Percentiles rank a stretch among this genome's conserved stretches.
Conservation (phyloP, 169 alveolate genomes). For the Fabrea salina region DNA sequence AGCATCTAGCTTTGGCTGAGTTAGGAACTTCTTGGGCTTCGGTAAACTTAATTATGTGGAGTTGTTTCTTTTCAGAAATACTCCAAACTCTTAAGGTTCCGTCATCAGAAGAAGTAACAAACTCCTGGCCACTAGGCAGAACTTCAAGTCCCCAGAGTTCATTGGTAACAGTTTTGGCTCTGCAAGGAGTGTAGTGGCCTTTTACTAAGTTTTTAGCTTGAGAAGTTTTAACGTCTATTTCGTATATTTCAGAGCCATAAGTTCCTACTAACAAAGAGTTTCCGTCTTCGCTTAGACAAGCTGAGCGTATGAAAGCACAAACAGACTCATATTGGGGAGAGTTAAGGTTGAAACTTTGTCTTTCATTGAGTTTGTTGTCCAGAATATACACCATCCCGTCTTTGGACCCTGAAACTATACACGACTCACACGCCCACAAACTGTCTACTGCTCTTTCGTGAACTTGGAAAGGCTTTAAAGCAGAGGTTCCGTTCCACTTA, state of each 20-base stretch:
- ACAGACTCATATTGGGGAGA: slow-evolving; percentile 33
- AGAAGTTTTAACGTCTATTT: slow-evolving; percentile 37
- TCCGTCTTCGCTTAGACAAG: slow-evolving; percentile 35
- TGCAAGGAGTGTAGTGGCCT: slow-evolving; percentile 68
- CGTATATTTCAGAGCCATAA: slow-evolving; percentile 63
- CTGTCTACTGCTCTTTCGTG: slow-evolving; percentile 67
- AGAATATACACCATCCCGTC: slow-evolving; percentile 59
- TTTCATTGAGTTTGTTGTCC: slow-evolving; percentile 15
- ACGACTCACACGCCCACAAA: slow-evolving; percentile 43
- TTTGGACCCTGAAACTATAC: slow-evolving; percentile 80
- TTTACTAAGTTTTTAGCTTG: slow-evolving; percentile 39
- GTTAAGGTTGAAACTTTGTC: slow-evolving; percentile 12
- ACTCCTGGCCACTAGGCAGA: slow-evolving; percentile 34
- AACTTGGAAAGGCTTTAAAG: slow-evolving; percentile 37
- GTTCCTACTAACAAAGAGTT: slow-evolving; percentile 54
- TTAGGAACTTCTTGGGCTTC: slow-evolving; percentile 53
- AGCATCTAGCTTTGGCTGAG: slow-evolving; percentile 66
- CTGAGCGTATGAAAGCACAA: slow-evolving; percentile 52
- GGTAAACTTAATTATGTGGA: slow-evolving; percentile 14
- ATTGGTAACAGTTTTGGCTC: slow-evolving; percentile 50
- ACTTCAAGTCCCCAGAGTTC: slow-evolving; percentile 76
- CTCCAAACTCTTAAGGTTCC: slow-evolving; percentile 71
- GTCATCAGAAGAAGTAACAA: slow-evolving; percentile 66
- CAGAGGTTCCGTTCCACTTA: slow-evolving; percentile 61
- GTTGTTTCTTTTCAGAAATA: slow-evolving; percentile 32